Base-by-base conservation (phyloP, 345 rosid genomes). In the Cardamine chenopodiifolia region DNA sequence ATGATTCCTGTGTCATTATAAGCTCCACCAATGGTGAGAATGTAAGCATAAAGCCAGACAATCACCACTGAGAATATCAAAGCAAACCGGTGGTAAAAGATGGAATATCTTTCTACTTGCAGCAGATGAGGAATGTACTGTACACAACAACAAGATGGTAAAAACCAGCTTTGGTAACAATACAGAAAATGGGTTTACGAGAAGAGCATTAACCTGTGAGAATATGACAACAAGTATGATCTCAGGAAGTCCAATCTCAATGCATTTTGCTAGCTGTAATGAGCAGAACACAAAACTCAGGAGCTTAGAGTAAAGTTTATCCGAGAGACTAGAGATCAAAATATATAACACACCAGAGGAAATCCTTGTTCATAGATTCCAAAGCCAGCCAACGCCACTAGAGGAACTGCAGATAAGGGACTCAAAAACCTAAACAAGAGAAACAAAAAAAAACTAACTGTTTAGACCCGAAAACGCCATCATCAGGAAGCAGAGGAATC, bases 361-460 rank as follows among this genome's bases (percentile, higher is more conserved):
- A 93, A 93, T 40, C 98, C 97, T 65, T 88, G 72, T 74, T 93
- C 94, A 57, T 90, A 93, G 25, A 93, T 93, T 55, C 98, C 98
- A 76, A 93, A 89, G 26, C 98, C 98, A 22, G 97, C 76, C 68
- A 93, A 69, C 39, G 97, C 93, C 61, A 93, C 90, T 80, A 93
- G 82, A 52, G 97, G 96, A 60, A 88, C 90, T 14, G 90, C 97
- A 42, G 92, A 81, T 40, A 93, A 81, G 47, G 94, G 92, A 83
- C 97, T 90, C 81, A 82, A 75, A 78, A 79, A 81, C 87, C 98
- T 93, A 82, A 67, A 48, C 39, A 59, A 71, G 59, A 71, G 67
- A 79, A 59, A 28, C 6, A 60, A 23, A 34, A 8, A n/a, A 4
- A 20, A 31, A 4, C 17, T 7, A 7, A 37, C 50, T 18, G 6